Conservation (phyloP, 2,329 filamentous ascomycete species). For the Venturia oleaginea region DNA sequence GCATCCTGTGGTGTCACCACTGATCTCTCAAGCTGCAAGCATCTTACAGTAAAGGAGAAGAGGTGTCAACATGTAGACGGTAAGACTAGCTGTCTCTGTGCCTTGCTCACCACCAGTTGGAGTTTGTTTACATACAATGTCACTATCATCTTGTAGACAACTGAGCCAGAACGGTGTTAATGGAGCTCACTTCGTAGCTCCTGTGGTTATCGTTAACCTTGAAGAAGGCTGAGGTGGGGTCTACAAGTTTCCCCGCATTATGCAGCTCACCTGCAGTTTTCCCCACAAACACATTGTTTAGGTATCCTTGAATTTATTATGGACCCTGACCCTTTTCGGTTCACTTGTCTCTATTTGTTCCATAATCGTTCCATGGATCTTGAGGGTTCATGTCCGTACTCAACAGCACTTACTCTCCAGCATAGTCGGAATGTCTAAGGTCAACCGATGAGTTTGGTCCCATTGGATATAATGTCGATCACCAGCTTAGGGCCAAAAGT, state of each 20-base stretch:
- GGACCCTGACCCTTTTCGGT: neutral
- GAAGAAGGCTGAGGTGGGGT: neutral
- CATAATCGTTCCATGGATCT: neutral
- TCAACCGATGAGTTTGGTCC: too few species aligned
- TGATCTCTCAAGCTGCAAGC: neutral
- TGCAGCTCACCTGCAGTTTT: neutral
- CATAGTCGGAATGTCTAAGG: neutral
- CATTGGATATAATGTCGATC: neutral
- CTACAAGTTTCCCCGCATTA: constrained; percentile 1
- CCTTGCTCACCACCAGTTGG: neutral
- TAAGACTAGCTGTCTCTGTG: neutral
- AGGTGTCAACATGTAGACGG: neutral
- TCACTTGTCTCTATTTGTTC: neutral
- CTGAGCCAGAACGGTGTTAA: neutral
- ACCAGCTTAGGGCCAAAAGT: neutral
- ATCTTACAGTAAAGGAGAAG: neutral
- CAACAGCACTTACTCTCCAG: neutral
- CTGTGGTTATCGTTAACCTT: neutral
- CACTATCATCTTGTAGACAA: neutral
- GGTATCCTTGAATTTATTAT: neutral
- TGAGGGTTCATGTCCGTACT: neutral
- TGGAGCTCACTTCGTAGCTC: neutral
- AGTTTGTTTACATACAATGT: neutral
- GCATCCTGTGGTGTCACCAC: neutral
- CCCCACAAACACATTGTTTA: neutral